phyloP scores from a whole-genome alignment of 176 grass and related monocot genomes.

The Paspalum vaginatum region DNA sequence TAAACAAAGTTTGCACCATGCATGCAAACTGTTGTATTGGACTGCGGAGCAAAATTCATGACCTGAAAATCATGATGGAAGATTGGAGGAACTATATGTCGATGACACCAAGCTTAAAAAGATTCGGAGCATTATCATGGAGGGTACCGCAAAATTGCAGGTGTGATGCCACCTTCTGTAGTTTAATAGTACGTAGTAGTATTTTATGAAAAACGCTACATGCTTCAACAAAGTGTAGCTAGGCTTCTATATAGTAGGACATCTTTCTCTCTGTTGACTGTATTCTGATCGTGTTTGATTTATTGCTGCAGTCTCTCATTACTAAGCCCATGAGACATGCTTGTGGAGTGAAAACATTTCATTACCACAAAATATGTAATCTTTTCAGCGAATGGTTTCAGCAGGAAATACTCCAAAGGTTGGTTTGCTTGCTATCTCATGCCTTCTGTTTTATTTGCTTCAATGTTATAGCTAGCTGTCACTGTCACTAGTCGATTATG shows the following conservation, averaged over 20 bases:
- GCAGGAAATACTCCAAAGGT: slow-evolving; percentile 35
- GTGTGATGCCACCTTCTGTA: slow-evolving; percentile 39
- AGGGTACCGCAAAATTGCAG: slow-evolving; percentile 76
- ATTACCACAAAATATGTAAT: slow-evolving; percentile 7
- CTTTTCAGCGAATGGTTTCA: not conserved
- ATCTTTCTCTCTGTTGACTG: not conserved
- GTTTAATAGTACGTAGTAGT: not conserved
- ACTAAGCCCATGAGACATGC: slow-evolving; percentile 38
- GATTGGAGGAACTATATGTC: slow-evolving; percentile 72
- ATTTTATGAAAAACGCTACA: slow-evolving; percentile 13
- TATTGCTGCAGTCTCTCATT: slow-evolving; percentile 54
- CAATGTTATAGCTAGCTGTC: not conserved
- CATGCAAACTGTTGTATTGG: slow-evolving; percentile 81
- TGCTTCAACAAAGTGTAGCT: not conserved
- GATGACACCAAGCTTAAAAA: slow-evolving; percentile 56
- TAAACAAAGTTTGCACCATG: slow-evolving; percentile 76
- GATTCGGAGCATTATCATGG: slow-evolving; percentile 45
- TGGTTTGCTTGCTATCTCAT: slow-evolving; percentile 21
- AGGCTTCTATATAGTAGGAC: not conserved
- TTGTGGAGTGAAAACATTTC: slow-evolving; percentile 11
- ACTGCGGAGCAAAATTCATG: slow-evolving; percentile 70
- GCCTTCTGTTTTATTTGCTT: slow-evolving; percentile 1
- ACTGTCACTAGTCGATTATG: not conserved
- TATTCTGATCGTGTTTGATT: slow-evolving; percentile 16
- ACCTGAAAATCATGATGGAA: slow-evolving; percentile 69